Evolutionary conservation across 2,329 filamentous ascomycete species (phyloP), one percentile per base, ranked within the genome.

Genomic region (Fusarium pseudonygamai): DNA sequence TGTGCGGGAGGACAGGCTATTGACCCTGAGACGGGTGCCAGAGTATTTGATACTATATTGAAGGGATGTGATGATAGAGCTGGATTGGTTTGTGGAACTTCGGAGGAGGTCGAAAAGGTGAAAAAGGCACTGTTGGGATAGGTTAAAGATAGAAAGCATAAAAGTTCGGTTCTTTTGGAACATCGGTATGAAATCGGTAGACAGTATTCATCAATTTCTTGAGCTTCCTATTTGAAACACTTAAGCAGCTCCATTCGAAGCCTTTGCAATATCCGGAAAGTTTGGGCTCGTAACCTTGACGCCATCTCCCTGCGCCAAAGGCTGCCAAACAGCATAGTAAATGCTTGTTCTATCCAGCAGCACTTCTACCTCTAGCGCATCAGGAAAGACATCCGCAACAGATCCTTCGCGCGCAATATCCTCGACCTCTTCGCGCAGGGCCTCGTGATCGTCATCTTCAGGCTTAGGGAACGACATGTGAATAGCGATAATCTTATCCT

Each of bases 1-100:
- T 90, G 88, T 67, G 89, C 88, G 0, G 89, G 89, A 0, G 90
- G 90, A 0, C 79, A 75, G 57, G 90, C 89, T 0, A 76, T 91
- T 1, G 88, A 91, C 68, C 84, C 88, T 0, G 78, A 65, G 0
- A 79, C 82, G 22, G 86, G 86, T 2, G 67, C 49, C 6, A 77
- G 81, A 18, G 81, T 89, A 10, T 74, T 90, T 37, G 82, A 81
- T 3, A 79, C 64, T 50, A 62, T 73, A 6, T 70, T 88, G 14
- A 75, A 62, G 37, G 79, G 83, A 7, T 85, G 85, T 32, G 86
- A 88, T 56, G 87, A 89, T 72, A 83, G 83, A 30, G 87, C 81
- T 0, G 87, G 86, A 0, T 55, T 90, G 59, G 78, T 88, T 0
- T 89, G 86, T 65, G 88, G 88, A 3, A 88, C 84, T 6, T 75